Conservation (phyloP, 257 asterid genomes). For the Ilex asprella region DNA sequence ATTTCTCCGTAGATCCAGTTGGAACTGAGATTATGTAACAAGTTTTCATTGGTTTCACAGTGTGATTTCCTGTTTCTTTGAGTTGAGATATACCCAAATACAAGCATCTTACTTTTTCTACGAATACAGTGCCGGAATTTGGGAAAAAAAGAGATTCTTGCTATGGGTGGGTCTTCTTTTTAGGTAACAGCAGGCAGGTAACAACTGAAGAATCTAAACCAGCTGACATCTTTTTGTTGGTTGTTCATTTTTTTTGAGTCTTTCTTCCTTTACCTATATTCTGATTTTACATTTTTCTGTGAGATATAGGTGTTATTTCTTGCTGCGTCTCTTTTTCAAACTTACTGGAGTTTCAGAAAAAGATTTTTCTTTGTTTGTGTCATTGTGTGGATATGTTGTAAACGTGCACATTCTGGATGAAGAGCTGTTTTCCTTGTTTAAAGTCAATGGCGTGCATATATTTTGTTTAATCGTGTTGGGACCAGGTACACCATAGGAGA, state of each 20-base stretch:
- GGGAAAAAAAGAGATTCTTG: not conserved
- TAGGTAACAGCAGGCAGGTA: conserved; percentile 2
- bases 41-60: conserved; percentile 18
- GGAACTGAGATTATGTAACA: conserved; percentile 71
- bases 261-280: too few species aligned
- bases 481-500: conserved; percentile 1
- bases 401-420: not conserved
- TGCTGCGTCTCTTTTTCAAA: too few species aligned
- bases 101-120: not conserved
- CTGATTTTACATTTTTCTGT: too few species aligned
- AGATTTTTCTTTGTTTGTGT: too few species aligned
- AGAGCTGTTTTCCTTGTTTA: not conserved
- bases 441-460: not conserved
- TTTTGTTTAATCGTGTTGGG: conserved; percentile 2
- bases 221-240: not conserved
- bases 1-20: conserved; percentile 58
- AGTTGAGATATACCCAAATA: not conserved
- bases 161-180: not conserved
- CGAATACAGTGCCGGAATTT: conserved; percentile 3
- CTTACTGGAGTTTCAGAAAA: too few species aligned
- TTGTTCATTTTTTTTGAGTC: not conserved
- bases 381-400: too few species aligned
- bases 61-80: not conserved
- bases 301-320: too few species aligned
- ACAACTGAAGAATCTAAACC: not conserved